Percentiles rank a stretch among this genome's conserved stretches.
Evolutionary conservation across 108 stramenopile genomes (phyloP).

Genomic region (Nitzschia palea): DNA sequence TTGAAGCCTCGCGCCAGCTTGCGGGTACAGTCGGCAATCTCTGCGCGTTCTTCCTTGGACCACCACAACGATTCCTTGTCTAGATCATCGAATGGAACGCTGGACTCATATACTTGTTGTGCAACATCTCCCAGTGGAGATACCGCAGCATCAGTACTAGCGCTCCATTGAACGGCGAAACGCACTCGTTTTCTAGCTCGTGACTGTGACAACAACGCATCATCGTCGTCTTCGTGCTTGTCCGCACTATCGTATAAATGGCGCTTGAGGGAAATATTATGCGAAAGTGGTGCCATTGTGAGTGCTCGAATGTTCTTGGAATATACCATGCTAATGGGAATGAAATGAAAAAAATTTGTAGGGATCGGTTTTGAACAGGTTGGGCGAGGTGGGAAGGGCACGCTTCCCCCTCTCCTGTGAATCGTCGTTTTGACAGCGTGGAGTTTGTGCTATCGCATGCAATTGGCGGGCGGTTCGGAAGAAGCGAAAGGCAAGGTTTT

Average conservation of each 20-base stretch:
- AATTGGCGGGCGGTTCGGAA: slow-evolving; percentile 8
- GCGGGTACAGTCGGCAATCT: not conserved
- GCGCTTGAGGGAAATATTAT: not conserved
- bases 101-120: not conserved
- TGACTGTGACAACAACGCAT: not conserved
- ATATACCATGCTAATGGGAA: not conserved
- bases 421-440: too few species aligned
- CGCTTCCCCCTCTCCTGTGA: too few species aligned
- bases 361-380: not conserved
- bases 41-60: slow-evolving; percentile 6
- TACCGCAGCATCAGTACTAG: not conserved
- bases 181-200: slow-evolving; percentile 1
- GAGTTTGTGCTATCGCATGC: too few species aligned
- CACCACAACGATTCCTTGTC: slow-evolving; percentile 7
- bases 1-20: slow-evolving; percentile 7
- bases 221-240: slow-evolving; percentile 5
- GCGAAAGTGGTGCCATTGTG: slow-evolving; percentile 13
- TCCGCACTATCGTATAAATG: not conserved
- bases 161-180: not conserved
- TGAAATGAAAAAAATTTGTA: not conserved
- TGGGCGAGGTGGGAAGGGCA: too few species aligned
- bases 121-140: slow-evolving; percentile 15
- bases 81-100: not conserved
- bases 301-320: not conserved
- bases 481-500: slow-evolving; percentile 4